phyloP scores from a whole-genome alignment of 768 basidiomycete species.

The Boletus tylopilopsis region DNA sequence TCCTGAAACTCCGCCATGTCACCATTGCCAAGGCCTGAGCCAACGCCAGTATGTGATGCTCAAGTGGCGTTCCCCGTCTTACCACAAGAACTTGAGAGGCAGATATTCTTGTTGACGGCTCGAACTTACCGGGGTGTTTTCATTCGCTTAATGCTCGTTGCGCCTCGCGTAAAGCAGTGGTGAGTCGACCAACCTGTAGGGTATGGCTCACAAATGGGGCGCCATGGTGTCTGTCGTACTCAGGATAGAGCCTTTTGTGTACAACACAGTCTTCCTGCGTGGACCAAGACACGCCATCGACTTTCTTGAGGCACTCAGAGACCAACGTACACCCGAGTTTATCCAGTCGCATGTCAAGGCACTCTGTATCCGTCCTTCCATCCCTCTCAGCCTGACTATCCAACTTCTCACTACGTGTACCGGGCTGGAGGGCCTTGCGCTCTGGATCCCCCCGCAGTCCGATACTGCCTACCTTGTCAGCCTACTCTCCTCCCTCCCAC shows the following conservation, averaged over 20 bases:
- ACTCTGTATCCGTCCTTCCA: conserved; percentile 15
- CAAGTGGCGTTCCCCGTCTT: conserved; percentile 3
- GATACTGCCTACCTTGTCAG: not conserved
- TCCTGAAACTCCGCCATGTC: too few relatives aligned
- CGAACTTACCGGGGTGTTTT: conserved; percentile 6
- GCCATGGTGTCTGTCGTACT: too few relatives aligned
- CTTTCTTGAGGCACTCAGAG: conserved; percentile 10
- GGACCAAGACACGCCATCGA: conserved; percentile 2
- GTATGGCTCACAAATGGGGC: not conserved
- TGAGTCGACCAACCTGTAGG: not conserved
- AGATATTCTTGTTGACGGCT: conserved; percentile 16
- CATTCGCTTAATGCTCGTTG: conserved; percentile 15
- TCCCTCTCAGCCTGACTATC: conserved; percentile 1
- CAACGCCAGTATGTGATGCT: not conserved
- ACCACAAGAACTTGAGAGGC: conserved; percentile 19
- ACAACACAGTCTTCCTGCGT: conserved; percentile 16
- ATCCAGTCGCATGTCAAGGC: conserved; percentile 8
- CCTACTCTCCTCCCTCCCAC: conserved; percentile 10
- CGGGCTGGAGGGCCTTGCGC: conserved; percentile 12
- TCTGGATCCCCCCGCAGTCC: conserved; percentile 12
- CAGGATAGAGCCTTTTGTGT: conserved; percentile 23
- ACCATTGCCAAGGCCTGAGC: too few relatives aligned
- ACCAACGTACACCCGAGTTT: conserved; percentile 8
- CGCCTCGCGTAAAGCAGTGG: conserved; percentile 16
- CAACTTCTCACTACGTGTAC: conserved; percentile 10